Evolutionary conservation across 345 rosid species (phyloP), one percentile per base, ranked within the genome.

Genomic region (Nasturtium officinale): DNA sequence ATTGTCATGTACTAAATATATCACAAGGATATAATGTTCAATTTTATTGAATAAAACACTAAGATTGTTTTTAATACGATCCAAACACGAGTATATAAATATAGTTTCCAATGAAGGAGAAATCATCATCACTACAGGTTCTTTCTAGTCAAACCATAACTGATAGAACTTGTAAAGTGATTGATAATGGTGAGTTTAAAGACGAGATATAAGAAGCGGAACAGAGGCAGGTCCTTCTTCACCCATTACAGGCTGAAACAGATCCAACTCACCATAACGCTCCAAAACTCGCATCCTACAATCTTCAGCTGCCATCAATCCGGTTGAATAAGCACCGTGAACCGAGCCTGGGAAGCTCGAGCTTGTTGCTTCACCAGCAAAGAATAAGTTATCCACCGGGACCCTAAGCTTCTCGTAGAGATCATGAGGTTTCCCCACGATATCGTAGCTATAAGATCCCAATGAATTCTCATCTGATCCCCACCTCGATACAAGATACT

Each of bases 351-450:
- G 93, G 75, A 73, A 91, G 76, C 79, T 84, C 65, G 67, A 29
- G 61, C 96, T 91, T 0, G 96, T 91, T 4, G 99, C 99, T 83
- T 95, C 99, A 63, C 99, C 97, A 0, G 97, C 97, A 78, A 95
- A 95, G 89, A 95, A 95, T 76, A 95, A 66, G 80, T 95, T 95
- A 76, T 91, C 99, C 26, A 95, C 87, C 0, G 99, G 98, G 37
- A 85, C 79, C 77, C 98, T 86, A 13, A 95, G 83, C 86, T 72
- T 85, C 69, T 95, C 98, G 65, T 83, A 91, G 77, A 88, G 94
- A 73, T 88, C 94, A 73, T 91, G 94, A 83, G 99, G 43, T 46
- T 82, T 92, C 2, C 92, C 94, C 51, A 91, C 99, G 33, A 75
- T 69, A 73, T 90, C 97, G 6, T 86, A 95, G 90, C 92, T 88